Evolutionary conservation across 768 basidiomycete genomes (phyloP), one percentile per base, ranked within the genome.

Genomic region (Lactarius vividus): DNA sequence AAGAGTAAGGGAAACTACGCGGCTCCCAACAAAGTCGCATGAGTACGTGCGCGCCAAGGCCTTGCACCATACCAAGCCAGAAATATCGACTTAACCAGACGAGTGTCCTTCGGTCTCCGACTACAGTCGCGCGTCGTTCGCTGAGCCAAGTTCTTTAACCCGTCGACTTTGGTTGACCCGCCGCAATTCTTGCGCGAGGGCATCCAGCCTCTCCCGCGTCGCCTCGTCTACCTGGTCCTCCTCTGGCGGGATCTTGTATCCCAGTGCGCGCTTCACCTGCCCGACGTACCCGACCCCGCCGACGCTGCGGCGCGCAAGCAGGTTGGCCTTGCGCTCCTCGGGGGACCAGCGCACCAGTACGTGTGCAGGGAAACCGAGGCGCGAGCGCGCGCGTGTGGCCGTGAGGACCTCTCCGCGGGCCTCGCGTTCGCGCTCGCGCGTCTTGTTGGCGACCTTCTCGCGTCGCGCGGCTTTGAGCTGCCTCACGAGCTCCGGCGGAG

Each of bases 221-320:
- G 73, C 73, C 42, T 71, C 70, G 57, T 59, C 68, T 4, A 77
- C 80, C 23, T 69, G 64, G 55, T 80, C 81, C 13, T 66, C 71
- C 70, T 66, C 72, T 2, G 72, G 72, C 44, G 72, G 73, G 69
- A 88, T 68, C 73, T 79, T 84, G 61, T 79, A 81, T 3, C 89
- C 86, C 65, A 84, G 73, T 64, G 72, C 75, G 64, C 76, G 76
- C 78, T 92, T 94, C 58, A 87, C 79, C 72, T 75, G 71, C n/a
- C 83, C 91, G 2, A 86, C 82, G 73, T 91, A 92, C 16, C 92
- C 92, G 0, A 83, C 88, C 73, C 88, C 85, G 61, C 87, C 82
- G 2, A 84, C 79, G 44, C 79, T 80, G 42, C 84, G 75, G 39
- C 79, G 73, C 59, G 80, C 78, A 5, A 88, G 75, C 66, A 75